Conservation (phyloP, 306 rosid genomes). For the Sicyos baderoa region DNA sequence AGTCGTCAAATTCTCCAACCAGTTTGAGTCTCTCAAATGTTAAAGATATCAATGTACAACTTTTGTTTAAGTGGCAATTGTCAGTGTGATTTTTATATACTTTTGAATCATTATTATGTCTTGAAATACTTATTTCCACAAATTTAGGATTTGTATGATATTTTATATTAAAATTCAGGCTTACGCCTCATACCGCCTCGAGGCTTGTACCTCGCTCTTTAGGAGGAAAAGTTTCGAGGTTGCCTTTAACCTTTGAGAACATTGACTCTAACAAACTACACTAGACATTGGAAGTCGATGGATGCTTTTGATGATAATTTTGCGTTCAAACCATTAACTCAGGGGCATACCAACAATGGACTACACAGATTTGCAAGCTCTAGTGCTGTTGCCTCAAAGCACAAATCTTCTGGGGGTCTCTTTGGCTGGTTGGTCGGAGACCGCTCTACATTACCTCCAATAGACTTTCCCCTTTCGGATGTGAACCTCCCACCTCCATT, state of each 20-base stretch:
- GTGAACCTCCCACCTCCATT: slow-evolving; percentile 57
- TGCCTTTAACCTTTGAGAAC: too few relatives aligned
- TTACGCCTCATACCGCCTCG: too few relatives aligned
- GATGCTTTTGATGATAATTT: background rate
- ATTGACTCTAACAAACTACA: background rate
- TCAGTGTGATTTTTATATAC: too few relatives aligned
- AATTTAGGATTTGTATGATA: too few relatives aligned
- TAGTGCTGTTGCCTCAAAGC: slow-evolving; percentile 40
- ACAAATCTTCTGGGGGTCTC: slow-evolving; percentile 56
- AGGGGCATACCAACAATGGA: slow-evolving; percentile 44
- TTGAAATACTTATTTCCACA: too few relatives aligned
- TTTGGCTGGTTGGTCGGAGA: slow-evolving; percentile 72
- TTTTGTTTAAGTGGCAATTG: too few relatives aligned
- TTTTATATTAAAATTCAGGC: too few relatives aligned
- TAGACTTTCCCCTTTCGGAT: slow-evolving; percentile 61
- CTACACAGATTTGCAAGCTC: slow-evolving; percentile 64
- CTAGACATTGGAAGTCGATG: background rate
- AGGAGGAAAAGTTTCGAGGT: too few relatives aligned
- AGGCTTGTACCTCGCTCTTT: too few relatives aligned
- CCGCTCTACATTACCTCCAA: slow-evolving; percentile 47
- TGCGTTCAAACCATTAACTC: slow-evolving; percentile 21
- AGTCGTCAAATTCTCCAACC: too few relatives aligned
- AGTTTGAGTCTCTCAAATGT: background rate
- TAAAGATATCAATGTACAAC: too few relatives aligned
- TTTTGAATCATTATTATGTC: too few relatives aligned